Evolutionary conservation across 352 stramenopile species (phyloP), one percentile per base, ranked within the genome.

Genomic region (Phytophthora europaea): DNA sequence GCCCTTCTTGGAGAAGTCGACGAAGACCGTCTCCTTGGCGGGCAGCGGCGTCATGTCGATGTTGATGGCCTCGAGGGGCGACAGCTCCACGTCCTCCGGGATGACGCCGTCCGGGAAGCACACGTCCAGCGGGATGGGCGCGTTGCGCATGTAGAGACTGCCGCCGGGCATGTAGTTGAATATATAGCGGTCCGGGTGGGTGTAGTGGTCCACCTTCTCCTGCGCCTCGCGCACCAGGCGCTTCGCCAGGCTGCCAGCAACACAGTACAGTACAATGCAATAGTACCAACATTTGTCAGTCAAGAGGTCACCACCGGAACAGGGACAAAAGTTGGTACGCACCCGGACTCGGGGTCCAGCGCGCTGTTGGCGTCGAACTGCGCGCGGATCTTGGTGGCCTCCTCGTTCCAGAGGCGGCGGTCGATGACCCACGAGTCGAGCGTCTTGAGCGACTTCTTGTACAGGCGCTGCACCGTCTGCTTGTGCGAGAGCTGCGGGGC

Each of bases 111-210:
- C 87, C 33, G 92, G 89, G 77, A 94, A 99, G 82, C 89, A 96
- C 58, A 96, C 89, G 71, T 98, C 90, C 33, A 99, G 89, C 45
- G 98, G 97, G 58, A 98, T 94, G 31, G 98, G 96, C 40, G 98
- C 94, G 82, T 99, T 99, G 61, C 98, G 92, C 98, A 99, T 99
- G 83, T 99, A 99, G 61, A 98, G 95, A 69, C 94, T 97, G 61
- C 98, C 98, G 51, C 98, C 98, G 9, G 98, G 98, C 98, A 99
- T 99, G 89, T 98, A 98, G 70, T 98, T 95, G 70, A 97, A 93
- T 61, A 98, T 95, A 83, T 99, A 99, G 55, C 87, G 93, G 86
- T 99, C 98, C 43, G 98, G 98, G 81, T 99, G 98, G 70, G 91
- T 98, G 82, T 97, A 97, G 65, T 97, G 80, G 62, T 92, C 92